These are phyloP conservation scores for Chionographis japonica DNA, from an alignment of 106 monocot species.

Conservation along the genomic window DNA sequence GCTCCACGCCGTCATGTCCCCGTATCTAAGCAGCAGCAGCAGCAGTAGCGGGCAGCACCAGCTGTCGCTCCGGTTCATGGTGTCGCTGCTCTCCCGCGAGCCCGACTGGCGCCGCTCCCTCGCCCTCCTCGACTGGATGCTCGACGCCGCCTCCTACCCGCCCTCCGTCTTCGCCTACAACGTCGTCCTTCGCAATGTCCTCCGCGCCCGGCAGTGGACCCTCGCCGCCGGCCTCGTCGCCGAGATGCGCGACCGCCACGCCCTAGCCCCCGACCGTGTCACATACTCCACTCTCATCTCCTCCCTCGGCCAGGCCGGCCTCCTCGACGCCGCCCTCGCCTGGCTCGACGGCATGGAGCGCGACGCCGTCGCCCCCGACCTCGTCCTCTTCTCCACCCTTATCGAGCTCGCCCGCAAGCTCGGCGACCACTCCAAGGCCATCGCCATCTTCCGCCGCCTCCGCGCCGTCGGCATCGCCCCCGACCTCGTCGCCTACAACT, in stretches of 20 bases:
- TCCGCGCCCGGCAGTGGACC: conserved; percentile 51
- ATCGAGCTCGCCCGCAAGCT: conserved; percentile 59
- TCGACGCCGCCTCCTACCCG: conserved; percentile 40
- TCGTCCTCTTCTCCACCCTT: conserved; percentile 69
- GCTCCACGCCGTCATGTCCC: conserved; percentile 69
- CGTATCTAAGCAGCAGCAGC: conserved; percentile 20
- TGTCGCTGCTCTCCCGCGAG: conserved; percentile 65
- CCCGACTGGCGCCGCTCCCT: conserved; percentile 71
- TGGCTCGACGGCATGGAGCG: conserved; percentile 70
- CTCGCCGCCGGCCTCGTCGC: conserved; percentile 65
- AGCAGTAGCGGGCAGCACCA: conserved; percentile 1
- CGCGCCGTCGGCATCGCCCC: conserved; percentile 33
- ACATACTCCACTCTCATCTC: conserved; percentile 90
- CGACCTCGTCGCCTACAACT: conserved; percentile 74
- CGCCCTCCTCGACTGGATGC: conserved; percentile 96
- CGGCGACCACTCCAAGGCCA: conserved; percentile 70
- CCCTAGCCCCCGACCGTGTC: conserved; percentile 55
- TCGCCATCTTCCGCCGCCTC: conserved; percentile 69
- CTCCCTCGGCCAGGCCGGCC: conserved; percentile 56
- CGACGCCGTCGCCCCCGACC: conserved; percentile 49
- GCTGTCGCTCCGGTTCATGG: conserved; percentile 80
- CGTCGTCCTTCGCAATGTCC: conserved; percentile 71
- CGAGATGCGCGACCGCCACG: conserved; percentile 49
- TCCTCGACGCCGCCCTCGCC: conserved; percentile 59
- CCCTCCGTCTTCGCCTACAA: conserved; percentile 68